Conservation (phyloP, 2,329 filamentous ascomycete species). For the Immersiporthe knoxdaviesiana region DNA sequence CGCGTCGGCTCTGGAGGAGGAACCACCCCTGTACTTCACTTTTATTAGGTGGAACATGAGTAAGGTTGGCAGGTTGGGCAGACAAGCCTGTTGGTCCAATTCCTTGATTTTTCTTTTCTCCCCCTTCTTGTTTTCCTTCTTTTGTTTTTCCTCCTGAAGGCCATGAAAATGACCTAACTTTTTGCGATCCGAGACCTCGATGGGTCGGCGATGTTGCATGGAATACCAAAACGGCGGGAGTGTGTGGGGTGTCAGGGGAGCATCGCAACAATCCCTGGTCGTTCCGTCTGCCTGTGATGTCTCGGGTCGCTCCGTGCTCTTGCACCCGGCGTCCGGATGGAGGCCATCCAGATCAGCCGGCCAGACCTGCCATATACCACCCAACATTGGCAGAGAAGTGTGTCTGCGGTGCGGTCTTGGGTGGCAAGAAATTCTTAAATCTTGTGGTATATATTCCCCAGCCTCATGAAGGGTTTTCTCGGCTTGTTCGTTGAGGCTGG, state of each 20-base stretch:
- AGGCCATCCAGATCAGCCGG: neutral
- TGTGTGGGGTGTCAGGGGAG: constrained; percentile 12
- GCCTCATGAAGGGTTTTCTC: neutral
- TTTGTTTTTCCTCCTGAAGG: neutral
- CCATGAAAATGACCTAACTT: neutral
- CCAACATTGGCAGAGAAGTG: neutral
- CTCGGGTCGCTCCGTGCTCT: neutral
- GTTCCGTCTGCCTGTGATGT: neutral
- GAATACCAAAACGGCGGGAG: neutral
- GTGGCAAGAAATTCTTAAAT: neutral
- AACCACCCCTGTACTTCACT: neutral
- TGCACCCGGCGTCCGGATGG: neutral
- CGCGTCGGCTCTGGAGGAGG: constrained; percentile 4
- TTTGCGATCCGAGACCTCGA: neutral
- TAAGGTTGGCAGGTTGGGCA: neutral
- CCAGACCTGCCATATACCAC: neutral
- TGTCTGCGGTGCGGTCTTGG: neutral
- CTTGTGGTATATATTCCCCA: neutral
- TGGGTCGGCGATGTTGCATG: constrained; percentile 3
- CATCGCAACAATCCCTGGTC: constrained; percentile 7
- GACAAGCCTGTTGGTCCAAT: neutral
- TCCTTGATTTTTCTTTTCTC: neutral
- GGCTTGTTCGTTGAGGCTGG: neutral
- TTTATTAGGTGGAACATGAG: neutral
- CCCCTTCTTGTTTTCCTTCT: neutral